A percentile compares a stretch with the other conserved stretches of the same genome.
Evolutionary conservation across 2,329 filamentous ascomycete genomes (phyloP).

Genomic region (Eutypella sp.): DNA sequence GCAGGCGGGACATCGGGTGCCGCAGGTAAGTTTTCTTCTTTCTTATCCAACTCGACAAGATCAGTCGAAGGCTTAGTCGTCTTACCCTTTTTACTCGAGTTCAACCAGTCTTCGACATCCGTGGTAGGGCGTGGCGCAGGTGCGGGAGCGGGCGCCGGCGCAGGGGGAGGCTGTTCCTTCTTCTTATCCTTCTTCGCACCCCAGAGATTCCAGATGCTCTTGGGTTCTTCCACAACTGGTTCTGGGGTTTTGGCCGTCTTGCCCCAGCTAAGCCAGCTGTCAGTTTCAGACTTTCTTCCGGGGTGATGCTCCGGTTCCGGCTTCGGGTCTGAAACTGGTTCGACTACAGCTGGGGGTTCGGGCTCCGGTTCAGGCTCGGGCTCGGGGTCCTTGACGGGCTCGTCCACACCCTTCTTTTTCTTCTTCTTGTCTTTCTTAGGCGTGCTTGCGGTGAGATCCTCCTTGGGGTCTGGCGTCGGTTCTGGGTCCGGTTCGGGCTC

Average conservation of each 20-base stretch:
- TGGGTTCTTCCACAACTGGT: too few relatives aligned
- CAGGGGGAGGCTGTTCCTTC: constrained; percentile 13
- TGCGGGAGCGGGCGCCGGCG: constrained; percentile 5
- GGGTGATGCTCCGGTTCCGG: constrained; percentile 7
- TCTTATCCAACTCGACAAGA: constrained; percentile 17
- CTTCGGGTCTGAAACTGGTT: neutral
- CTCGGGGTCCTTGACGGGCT: constrained; percentile 22
- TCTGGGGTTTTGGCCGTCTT: too few relatives aligned
- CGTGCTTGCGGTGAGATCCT: too few relatives aligned
- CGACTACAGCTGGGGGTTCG: too few relatives aligned
- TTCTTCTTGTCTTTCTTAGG: too few relatives aligned
- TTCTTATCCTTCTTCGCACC: constrained; percentile 33
- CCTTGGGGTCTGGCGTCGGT: too few relatives aligned
- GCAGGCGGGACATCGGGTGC: constrained; percentile 7
- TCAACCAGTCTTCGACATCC: constrained; percentile 12
- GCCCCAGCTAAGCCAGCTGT: constrained; percentile 7
- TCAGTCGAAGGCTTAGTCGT: constrained; percentile 19
- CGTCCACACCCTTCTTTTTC: too few relatives aligned
- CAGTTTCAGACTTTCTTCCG: constrained; percentile 10
- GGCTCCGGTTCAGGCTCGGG: constrained; percentile 22
- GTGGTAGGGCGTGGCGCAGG: constrained; percentile 6
- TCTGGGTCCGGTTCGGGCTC: too few relatives aligned
- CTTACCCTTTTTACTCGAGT: constrained; percentile 30
- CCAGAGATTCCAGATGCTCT: too few relatives aligned
- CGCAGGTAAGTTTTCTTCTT: constrained; percentile 11